Percentiles rank a stretch among this genome's conserved stretches.
These are phyloP conservation scores for Phalaenopsis hybrid DNA, from an alignment of 116 monocot genomes.

Conservation along the genomic window DNA sequence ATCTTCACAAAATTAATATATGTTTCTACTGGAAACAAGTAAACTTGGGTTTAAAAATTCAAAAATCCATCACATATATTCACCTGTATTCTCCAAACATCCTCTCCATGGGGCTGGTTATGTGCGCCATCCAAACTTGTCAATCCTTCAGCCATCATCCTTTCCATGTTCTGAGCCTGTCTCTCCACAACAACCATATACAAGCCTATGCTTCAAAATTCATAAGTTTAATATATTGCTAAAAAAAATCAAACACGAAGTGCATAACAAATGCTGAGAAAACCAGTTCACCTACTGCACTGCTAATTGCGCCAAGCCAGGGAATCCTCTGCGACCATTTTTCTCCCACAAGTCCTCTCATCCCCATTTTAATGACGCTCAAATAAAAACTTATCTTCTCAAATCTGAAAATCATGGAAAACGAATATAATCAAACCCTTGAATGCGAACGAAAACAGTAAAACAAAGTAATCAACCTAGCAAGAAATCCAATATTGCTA, in stretches of 20 bases:
- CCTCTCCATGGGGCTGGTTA: slow-evolving; percentile 21
- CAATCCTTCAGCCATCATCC: slow-evolving; percentile 45
- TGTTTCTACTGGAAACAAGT: not conserved
- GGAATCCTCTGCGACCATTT: slow-evolving; percentile 48
- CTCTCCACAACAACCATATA: slow-evolving; percentile 76
- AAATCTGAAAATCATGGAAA: not conserved
- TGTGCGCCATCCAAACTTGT: slow-evolving; percentile 16
- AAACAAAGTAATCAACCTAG: not conserved
- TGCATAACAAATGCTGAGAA: not conserved
- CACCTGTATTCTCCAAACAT: slow-evolving; percentile 19
- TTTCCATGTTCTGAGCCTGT: slow-evolving; percentile 49
- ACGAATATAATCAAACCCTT: not conserved
- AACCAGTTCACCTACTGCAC: slow-evolving; percentile 23
- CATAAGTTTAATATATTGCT: not conserved
- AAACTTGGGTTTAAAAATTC: not conserved
- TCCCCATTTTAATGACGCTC: not conserved
- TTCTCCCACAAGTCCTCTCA: slow-evolving; percentile 36
- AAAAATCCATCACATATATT: not conserved
- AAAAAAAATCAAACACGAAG: not conserved
- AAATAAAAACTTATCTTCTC: not conserved
- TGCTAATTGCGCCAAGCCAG: slow-evolving; percentile 21
- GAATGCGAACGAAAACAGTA: not conserved
- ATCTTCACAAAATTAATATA: not conserved
- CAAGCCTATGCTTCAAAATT: slow-evolving; percentile 31
- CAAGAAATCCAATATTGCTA: not conserved